Evolutionary conservation across 1,139 yeast genomes (phyloP).

Genomic region (Yamadazyma spencermartinsiae): DNA sequence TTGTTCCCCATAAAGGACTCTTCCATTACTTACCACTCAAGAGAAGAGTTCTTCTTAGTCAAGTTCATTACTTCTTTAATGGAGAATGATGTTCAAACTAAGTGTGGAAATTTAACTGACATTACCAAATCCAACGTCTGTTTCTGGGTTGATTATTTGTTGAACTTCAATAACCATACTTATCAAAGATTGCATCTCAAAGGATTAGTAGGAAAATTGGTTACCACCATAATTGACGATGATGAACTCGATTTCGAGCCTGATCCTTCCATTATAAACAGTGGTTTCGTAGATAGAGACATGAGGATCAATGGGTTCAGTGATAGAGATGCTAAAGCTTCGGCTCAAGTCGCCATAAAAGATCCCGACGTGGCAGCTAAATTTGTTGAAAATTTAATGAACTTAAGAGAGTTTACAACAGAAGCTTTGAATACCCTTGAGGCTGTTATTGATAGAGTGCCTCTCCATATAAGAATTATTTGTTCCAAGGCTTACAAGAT

Average conservation of each 20-base stretch:
- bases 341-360: conserved; percentile 74
- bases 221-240: conserved; percentile 49
- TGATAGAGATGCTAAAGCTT: conserved; percentile 27
- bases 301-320: conserved; percentile 45
- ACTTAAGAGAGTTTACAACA: conserved; percentile 69
- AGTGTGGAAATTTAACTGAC: conserved; percentile 32
- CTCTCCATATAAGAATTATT: conserved; percentile 57
- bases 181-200: conserved; percentile 60
- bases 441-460: conserved; percentile 48
- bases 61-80: conserved; percentile 59
- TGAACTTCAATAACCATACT: conserved; percentile 57
- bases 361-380: conserved; percentile 67
- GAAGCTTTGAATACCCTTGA: conserved; percentile 49
- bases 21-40: conserved; percentile 35
- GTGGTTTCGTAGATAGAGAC: conserved; percentile 47
- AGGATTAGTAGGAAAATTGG: conserved; percentile 52
- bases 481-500: conserved; percentile 33
- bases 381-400: conserved; percentile 74
- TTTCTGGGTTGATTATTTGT: conserved; percentile 54
- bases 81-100: conserved; percentile 40
- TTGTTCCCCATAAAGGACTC: conserved; percentile 45
- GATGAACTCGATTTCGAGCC: conserved; percentile 72
- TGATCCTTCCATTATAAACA: conserved; percentile 71
- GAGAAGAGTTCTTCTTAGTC: conserved; percentile 77
- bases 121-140: conserved; percentile 33